Evolutionary conservation across 202 grass and related monocot species (phyloP), one percentile per base, ranked within the genome.

Genomic region (Musa balbisiana): DNA sequence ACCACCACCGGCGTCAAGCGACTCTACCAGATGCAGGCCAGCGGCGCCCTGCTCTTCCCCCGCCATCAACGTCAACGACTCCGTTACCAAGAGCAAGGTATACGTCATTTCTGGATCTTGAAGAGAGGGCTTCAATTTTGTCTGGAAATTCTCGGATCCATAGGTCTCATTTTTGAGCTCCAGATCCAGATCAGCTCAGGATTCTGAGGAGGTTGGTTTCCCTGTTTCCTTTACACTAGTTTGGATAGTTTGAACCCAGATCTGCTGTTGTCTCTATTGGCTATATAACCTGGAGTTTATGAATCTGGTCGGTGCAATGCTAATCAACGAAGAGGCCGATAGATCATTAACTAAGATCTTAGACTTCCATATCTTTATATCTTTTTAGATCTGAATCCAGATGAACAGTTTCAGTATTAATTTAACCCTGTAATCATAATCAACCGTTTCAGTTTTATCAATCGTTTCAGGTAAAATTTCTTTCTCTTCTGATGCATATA

Each of bases 81-180:
- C 85, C 19, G 85, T 83, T n/a, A 87, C 85, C 63, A 87, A 87
- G 71, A 83, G 85, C 85, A 87, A 87, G 85, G 85, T 87, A 27
- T 20, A 29, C 8, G 54, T 63, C 52, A 23, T 51, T 55, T 80
- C n/a, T 24, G 15, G 62, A 63, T 59, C 29, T 53, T 67, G 19
- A 22, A 20, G 25, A n/a, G n/a, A n/a, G 21, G 11, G 25, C 12
- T 51, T 65, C 4, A 17, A 49, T 49, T 9, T 52, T 2, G 20
- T 27, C 16, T 66, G 20, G 1, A 6, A 15, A 21, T 26, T 51
- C 11, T 10, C 3, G 29, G 29, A 33, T 33, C 29, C 29, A 33
- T 26, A 27, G 14, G 23, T 27, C 26, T 25, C 10, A 50, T 66
- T 66, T 21, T 12, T 24, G 11, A 24, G 23, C 64, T 66, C 8